These are phyloP conservation scores for Zymoseptoria ardabiliae DNA, from an alignment of 2,329 filamentous ascomycete species.

Conservation along the genomic window DNA sequence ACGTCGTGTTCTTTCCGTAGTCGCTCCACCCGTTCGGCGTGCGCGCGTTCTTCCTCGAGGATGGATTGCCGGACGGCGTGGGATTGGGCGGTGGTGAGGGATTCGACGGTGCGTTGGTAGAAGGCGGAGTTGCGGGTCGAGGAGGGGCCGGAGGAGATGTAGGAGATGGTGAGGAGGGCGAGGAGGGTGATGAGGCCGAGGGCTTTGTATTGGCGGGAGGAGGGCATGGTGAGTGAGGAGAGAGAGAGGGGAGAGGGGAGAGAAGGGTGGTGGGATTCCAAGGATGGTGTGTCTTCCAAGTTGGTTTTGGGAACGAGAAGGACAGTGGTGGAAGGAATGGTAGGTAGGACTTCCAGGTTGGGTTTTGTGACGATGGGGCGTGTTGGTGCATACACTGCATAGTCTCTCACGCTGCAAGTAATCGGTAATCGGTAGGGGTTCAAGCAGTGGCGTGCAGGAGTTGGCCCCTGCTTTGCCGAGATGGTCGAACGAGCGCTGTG, in stretches of 20 bases:
- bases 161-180: constrained; percentile 60
- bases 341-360: too few relatives aligned
- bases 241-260: not conserved
- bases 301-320: not conserved
- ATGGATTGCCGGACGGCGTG: constrained; percentile 25
- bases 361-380: not conserved
- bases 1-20: constrained; percentile 27
- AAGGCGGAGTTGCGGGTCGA: constrained; percentile 48
- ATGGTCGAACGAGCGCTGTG: too few relatives aligned
- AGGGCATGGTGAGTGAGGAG: constrained; percentile 49
- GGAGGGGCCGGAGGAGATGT: constrained; percentile 60
- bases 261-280: too few relatives aligned
- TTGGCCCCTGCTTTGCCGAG: too few relatives aligned
- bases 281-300: not conserved
- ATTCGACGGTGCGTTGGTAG: constrained; percentile 48
- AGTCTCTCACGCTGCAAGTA: too few relatives aligned
- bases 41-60: constrained; percentile 22
- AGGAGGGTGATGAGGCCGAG: constrained; percentile 58
- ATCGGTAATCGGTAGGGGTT: too few relatives aligned
- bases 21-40: constrained; percentile 22
- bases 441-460: too few relatives aligned
- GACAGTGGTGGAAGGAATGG: not conserved
- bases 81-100: constrained; percentile 44
- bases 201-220: constrained; percentile 61
- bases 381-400: too few relatives aligned